These are phyloP conservation scores for Trichoderma sp. DNA, from an alignment of 2,329 filamentous ascomycete genomes.

Conservation along the genomic window DNA sequence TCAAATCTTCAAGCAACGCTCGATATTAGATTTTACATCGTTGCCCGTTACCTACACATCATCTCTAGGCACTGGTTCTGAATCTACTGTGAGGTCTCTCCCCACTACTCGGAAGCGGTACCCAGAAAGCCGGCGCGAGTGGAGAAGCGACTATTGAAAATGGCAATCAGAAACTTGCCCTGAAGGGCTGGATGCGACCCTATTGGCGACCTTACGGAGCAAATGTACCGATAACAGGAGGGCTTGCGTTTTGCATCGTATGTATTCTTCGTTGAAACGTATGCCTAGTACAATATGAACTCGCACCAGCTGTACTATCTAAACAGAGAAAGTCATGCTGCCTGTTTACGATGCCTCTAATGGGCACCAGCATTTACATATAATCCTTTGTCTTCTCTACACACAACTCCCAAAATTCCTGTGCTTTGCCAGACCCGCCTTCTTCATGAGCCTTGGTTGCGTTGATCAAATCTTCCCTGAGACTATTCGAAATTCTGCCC, in stretches of 20 bases:
- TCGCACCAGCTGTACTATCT: background rate
- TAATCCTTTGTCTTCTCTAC: slow-evolving; percentile 30
- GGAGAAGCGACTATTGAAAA: background rate
- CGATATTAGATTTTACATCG: background rate
- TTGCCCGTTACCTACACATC: background rate
- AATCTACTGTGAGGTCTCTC: background rate
- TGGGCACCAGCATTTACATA: background rate
- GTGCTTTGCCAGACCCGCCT: slow-evolving; percentile 36
- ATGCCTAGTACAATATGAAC: background rate
- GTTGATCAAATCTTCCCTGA: slow-evolving; percentile 38
- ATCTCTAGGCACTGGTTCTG: background rate
- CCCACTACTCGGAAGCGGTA: background rate
- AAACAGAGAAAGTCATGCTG: background rate
- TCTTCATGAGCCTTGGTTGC: slow-evolving; percentile 35
- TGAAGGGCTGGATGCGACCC: no score
- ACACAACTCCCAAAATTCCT: slow-evolving; percentile 40
- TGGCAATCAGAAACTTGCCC: no score
- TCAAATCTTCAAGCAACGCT: background rate
- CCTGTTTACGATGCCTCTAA: no score
- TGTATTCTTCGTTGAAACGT: background rate
- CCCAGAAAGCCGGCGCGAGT: background rate
- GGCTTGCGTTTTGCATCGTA: background rate
- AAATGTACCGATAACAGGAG: background rate
- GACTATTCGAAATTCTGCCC: slow-evolving; percentile 34
- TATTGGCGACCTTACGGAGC: no score